These are phyloP conservation scores for Vitis cinerea DNA, from an alignment of 164 flowering plant genomes.

Conservation along the genomic window DNA sequence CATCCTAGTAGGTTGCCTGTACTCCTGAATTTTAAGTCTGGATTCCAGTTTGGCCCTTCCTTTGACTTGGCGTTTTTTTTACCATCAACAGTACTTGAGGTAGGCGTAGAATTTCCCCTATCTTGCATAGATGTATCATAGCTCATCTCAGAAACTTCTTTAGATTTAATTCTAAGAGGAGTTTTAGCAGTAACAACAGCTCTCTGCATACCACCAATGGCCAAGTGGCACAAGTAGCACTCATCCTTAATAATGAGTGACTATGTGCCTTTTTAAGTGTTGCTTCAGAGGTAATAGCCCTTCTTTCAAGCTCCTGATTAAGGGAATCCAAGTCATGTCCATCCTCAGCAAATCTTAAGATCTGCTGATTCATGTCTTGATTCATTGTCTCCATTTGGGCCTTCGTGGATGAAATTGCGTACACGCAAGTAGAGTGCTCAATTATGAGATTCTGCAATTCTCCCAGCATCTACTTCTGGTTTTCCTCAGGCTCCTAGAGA, in stretches of 20 bases:
- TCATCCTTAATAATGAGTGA: no score
- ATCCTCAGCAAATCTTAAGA: constrained; percentile 52
- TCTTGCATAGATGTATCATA: constrained; percentile 7
- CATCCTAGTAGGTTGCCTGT: constrained; percentile 7
- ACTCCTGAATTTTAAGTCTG: constrained; percentile 7
- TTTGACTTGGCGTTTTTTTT: constrained; percentile 8
- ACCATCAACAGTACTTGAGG: constrained; percentile 5
- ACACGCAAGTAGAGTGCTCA: constrained; percentile 76
- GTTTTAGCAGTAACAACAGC: no score
- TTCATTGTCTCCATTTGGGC: constrained; percentile 72
- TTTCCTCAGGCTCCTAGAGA: constrained; percentile 88
- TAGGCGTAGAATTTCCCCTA: constrained; percentile 3
- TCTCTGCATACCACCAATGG: no score
- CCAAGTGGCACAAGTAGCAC: no score
- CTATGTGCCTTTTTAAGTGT: constrained; percentile 64
- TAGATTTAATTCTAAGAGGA: background rate
- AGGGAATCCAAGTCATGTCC: constrained; percentile 50
- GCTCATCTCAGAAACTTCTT: constrained; percentile 3
- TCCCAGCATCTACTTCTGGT: constrained; percentile 76
- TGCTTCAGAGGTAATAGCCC: constrained; percentile 73
- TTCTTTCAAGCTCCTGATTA: constrained; percentile 79
- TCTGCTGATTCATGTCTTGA: constrained; percentile 59
- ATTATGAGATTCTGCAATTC: constrained; percentile 80
- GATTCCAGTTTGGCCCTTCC: constrained; percentile 29
- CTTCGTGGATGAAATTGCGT: constrained; percentile 59